Conservation (phyloP, 176 grass and related monocot species). For the Carex scoparia region DNA sequence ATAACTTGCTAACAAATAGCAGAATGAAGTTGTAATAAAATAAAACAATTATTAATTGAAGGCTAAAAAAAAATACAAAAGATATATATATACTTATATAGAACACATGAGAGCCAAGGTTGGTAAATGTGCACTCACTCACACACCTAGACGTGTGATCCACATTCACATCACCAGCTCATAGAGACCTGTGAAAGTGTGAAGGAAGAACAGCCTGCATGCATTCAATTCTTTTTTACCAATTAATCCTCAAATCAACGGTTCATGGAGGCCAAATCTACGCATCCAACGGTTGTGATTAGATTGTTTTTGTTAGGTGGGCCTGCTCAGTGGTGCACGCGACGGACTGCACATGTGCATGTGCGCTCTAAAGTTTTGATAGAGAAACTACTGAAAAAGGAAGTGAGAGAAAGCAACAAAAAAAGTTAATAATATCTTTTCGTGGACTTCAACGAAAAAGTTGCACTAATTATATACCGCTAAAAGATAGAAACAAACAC, state of each 20-base stretch:
- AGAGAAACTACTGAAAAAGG: conserved; percentile 8
- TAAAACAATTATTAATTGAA: background rate
- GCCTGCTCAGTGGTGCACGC: background rate
- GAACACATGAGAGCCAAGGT: conserved; percentile 11
- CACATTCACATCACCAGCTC: conserved; percentile 36
- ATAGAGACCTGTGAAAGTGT: background rate
- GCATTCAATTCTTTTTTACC: background rate
- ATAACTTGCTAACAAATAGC: background rate
- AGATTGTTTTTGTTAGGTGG: background rate
- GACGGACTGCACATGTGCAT: conserved; percentile 12
- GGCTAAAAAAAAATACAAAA: background rate
- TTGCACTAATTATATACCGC: background rate
- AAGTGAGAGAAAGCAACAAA: background rate
- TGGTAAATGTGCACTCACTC: conserved; percentile 28
- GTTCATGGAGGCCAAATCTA: background rate
- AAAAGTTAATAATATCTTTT: background rate
- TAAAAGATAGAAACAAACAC: background rate
- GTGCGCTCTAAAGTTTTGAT: conserved; percentile 15
- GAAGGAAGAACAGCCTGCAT: no score
- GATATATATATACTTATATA: background rate
- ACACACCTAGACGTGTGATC: background rate
- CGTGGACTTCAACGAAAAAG: background rate
- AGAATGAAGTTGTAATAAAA: background rate
- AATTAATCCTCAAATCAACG: background rate
- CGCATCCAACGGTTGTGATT: conserved; percentile 19